Conservation (phyloP, 768 basidiomycete species). For the Pisolithus orientalis region DNA sequence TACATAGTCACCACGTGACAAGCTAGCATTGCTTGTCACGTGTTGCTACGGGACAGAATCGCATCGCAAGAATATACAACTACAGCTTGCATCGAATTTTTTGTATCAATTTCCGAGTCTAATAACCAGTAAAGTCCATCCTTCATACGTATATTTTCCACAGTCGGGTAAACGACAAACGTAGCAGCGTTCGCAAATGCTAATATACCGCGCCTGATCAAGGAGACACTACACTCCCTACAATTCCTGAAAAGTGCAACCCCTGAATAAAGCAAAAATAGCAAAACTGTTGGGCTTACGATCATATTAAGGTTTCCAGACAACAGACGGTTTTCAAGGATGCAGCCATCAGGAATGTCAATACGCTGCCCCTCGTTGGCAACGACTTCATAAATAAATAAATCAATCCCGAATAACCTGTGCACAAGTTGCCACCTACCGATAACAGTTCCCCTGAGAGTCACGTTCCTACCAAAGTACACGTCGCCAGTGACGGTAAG, state of each 20-base stretch:
- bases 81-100: too few relatives aligned
- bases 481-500: conserved; percentile 68
- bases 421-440: conserved; percentile 17
- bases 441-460: conserved; percentile 62
- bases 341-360: conserved; percentile 68
- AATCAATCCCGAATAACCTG: background rate
- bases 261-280: background rate
- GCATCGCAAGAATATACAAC: too few relatives aligned
- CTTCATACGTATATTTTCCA: background rate
- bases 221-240: conserved; percentile 9
- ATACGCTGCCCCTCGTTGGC: conserved; percentile 75
- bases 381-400: conserved; percentile 35
- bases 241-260: conserved; percentile 20
- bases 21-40: too few relatives aligned
- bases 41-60: too few relatives aligned
- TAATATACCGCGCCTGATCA: background rate
- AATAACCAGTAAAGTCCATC: background rate
- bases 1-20: too few relatives aligned
- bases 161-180: background rate
- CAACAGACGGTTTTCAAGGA: conserved; percentile 65
- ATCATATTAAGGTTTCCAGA: conserved; percentile 76
- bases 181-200: conserved; percentile 4
- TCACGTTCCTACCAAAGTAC: conserved; percentile 59
- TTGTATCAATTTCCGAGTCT: too few relatives aligned
- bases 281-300: conserved; percentile 29